These are phyloP conservation scores for Chaetomiaceae sp. DNA, from an alignment of 2,329 filamentous ascomycete genomes.

Conservation along the genomic window DNA sequence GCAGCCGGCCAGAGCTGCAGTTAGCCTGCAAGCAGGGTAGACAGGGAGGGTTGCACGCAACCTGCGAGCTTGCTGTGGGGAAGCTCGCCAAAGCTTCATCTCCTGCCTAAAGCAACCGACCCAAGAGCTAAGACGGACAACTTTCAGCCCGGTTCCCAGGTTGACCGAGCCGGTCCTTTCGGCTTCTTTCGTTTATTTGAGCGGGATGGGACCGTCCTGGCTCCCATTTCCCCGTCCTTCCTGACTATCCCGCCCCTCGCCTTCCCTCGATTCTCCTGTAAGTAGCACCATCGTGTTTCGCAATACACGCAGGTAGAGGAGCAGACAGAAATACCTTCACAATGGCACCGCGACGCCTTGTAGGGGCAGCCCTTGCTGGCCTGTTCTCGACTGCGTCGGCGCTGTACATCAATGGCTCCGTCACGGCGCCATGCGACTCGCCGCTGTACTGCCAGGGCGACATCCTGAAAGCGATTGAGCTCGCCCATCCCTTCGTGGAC, in stretches of 20 bases:
- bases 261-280: background rate
- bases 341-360: conserved; percentile 11
- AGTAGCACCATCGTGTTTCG: no score
- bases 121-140: conserved; percentile 9
- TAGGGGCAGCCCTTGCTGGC: conserved; percentile 26
- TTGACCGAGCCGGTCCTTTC: background rate
- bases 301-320: background rate
- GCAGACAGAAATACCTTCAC: background rate
- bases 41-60: background rate
- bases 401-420: conserved; percentile 54
- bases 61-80: background rate
- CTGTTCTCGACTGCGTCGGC: conserved; percentile 31
- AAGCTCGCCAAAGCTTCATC: background rate
- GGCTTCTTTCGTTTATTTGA: background rate
- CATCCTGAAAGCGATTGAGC: conserved; percentile 54
- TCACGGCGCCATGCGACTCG: conserved; percentile 60
- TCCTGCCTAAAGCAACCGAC: conserved; percentile 1
- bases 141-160: conserved; percentile 11
- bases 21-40: conserved; percentile 2
- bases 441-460: conserved; percentile 62
- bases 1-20: conserved; percentile 1
- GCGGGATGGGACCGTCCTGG: background rate
- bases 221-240: background rate
- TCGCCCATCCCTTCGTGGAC: conserved; percentile 58
- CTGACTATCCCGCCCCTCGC: background rate